Evolutionary conservation across 2,329 filamentous ascomycete genomes (phyloP).

Genomic region (Proliferodiscus dingleyae): DNA sequence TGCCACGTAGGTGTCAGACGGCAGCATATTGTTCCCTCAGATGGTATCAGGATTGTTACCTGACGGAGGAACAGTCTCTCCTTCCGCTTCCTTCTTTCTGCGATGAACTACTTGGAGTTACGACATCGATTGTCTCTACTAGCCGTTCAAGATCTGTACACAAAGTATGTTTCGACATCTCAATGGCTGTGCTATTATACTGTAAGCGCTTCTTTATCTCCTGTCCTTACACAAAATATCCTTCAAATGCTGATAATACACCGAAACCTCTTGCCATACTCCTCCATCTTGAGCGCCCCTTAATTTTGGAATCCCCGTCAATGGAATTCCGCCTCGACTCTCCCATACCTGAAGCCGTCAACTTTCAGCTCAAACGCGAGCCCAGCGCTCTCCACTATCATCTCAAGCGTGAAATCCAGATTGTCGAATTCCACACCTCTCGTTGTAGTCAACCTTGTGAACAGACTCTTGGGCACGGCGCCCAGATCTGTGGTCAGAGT

Average conservation of each 20-base stretch:
- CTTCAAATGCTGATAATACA: no score
- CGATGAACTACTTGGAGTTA: no score
- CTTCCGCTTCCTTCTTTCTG: no score
- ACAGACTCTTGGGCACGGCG: slow-evolving; percentile 67
- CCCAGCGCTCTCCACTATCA: slow-evolving; percentile 75
- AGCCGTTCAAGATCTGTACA: no score
- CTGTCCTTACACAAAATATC: no score
- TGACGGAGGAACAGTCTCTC: no score
- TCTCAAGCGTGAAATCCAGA: slow-evolving; percentile 75
- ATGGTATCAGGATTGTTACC: neutral
- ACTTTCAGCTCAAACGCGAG: slow-evolving; percentile 75
- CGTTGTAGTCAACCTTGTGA: slow-evolving; percentile 72
- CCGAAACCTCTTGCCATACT: neutral
- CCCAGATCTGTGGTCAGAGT: slow-evolving; percentile 76
- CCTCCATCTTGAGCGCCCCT: neutral
- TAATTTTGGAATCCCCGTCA: slow-evolving; percentile 32
- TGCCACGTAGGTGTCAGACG: neutral
- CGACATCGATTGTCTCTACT: no score
- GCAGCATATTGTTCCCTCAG: neutral
- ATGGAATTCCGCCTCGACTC: slow-evolving; percentile 75
- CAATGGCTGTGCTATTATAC: no score
- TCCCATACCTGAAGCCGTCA: slow-evolving; percentile 70
- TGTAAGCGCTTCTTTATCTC: no score
- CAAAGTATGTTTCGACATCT: no score
- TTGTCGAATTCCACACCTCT: slow-evolving; percentile 78